Evolutionary conservation across 139 green algal species (phyloP).

Genomic region (Tetradesmus obliquus): DNA sequence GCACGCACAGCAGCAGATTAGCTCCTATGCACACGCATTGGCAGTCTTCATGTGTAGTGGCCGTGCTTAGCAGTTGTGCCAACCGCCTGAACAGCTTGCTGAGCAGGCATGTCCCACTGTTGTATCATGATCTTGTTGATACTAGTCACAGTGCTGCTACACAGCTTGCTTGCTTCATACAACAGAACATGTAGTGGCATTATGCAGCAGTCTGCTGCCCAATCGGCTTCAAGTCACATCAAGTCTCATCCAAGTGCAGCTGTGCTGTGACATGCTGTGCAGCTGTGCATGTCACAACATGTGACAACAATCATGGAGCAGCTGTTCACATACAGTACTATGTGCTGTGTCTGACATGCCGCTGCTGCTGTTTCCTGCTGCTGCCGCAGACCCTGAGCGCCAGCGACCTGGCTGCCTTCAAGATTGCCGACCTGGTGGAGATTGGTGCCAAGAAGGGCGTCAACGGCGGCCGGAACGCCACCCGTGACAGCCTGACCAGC

Average conservation of each 20-base stretch:
- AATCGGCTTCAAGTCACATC: neutral
- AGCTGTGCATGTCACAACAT: neutral
- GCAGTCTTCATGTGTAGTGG: neutral
- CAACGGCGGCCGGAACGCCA: constrained; percentile 26
- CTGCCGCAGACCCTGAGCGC: constrained; percentile 12
- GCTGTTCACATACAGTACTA: neutral
- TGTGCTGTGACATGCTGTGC: too few species aligned
- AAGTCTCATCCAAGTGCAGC: neutral
- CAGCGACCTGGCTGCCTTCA: constrained; percentile 34
- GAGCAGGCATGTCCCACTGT: neutral
- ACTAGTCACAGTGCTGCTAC: too few species aligned
- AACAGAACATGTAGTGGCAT: too few species aligned
- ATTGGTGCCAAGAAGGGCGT: constrained; percentile 38
- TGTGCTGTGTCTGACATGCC: neutral
- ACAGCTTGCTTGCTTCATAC: too few species aligned
- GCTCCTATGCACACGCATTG: neutral
- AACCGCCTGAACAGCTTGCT: neutral
- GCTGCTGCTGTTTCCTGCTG: neutral
- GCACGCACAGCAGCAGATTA: neutral
- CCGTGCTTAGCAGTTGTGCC: neutral
- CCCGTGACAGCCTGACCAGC: constrained; percentile 39
- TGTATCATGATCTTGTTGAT: too few species aligned
- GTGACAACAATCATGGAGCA: neutral
- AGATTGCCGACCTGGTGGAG: constrained; percentile 39
- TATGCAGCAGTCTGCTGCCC: neutral